These are phyloP conservation scores for Musa acuminata DNA, from an alignment of 176 grass and related monocot genomes.

Conservation along the genomic window DNA sequence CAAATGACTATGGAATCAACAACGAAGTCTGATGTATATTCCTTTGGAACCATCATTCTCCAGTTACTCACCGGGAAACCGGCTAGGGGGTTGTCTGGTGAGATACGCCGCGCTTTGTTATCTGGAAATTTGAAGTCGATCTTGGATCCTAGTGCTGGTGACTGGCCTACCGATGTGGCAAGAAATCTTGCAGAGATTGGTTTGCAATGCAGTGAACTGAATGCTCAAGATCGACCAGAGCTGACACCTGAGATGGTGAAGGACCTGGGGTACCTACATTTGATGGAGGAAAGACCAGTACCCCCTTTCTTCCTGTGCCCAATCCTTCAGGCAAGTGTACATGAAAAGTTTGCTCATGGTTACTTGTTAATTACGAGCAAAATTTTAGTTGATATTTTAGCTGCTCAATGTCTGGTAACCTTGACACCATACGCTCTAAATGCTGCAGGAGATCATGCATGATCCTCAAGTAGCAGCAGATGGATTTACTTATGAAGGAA, in stretches of 20 bases:
- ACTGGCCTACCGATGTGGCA: conserved; percentile 56
- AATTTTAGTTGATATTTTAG: too few relatives aligned
- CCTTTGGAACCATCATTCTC: conserved; percentile 63
- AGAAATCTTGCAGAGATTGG: conserved; percentile 54
- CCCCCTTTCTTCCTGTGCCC: conserved; percentile 79
- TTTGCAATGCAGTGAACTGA: conserved; percentile 38
- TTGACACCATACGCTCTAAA: not conserved
- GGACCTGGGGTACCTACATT: conserved; percentile 49
- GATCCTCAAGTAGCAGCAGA: conserved; percentile 71
- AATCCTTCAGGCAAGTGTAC: conserved; percentile 60
- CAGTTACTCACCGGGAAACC: conserved; percentile 58
- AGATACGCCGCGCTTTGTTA: conserved; percentile 41
- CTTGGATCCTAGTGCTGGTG: conserved; percentile 49
- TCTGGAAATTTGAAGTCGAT: conserved; percentile 38
- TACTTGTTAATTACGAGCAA: too few relatives aligned
- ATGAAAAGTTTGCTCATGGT: not conserved
- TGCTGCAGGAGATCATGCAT: conserved; percentile 57
- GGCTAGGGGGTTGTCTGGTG: conserved; percentile 29
- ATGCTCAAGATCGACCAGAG: conserved; percentile 28
- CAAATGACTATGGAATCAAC: conserved; percentile 26
- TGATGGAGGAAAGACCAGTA: conserved; percentile 38
- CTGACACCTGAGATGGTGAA: conserved; percentile 41
- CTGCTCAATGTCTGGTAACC: too few relatives aligned
- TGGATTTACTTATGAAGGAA: conserved; percentile 59
- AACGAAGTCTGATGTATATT: conserved; percentile 48